A percentile compares a stretch with the other conserved stretches of the same genome.
phyloP scores from a whole-genome alignment of 192 early-diverging fungal species.

The Gaertneriomyces semiglobifer region DNA sequence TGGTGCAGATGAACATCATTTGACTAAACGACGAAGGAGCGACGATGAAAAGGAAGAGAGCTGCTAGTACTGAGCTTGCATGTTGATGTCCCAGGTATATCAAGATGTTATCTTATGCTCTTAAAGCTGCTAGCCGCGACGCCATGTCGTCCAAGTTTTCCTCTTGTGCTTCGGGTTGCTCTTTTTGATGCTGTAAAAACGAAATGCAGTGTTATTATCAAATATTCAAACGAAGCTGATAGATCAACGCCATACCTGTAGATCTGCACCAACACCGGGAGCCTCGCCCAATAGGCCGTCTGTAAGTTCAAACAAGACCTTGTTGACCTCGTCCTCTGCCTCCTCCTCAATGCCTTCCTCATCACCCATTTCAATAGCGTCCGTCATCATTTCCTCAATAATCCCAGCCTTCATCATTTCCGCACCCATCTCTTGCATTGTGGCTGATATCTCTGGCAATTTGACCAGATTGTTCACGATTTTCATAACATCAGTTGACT shows the following conservation, averaged over 20 bases:
- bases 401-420: constrained; percentile 99
- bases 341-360: constrained; percentile 92
- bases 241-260: constrained; percentile 37
- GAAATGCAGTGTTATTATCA: constrained; percentile 6
- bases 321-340: constrained; percentile 90
- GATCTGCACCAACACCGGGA: constrained; percentile 53
- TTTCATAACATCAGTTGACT: constrained; percentile 88
- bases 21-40: too few relatives aligned
- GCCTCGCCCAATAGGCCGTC: constrained; percentile 69
- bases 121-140: constrained; percentile 75
- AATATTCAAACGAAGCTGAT: constrained; percentile 26
- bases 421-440: constrained; percentile 87
- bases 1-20: too few relatives aligned
- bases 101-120: constrained; percentile 41
- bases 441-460: constrained; percentile 76
- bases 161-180: constrained; percentile 64
- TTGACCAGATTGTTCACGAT: constrained; percentile 82
- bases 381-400: constrained; percentile 94
- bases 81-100: not conserved
- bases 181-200: constrained; percentile 30
- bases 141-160: constrained; percentile 82
- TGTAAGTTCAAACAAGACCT: constrained; percentile 83
- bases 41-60: too few relatives aligned
- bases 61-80: too few relatives aligned
- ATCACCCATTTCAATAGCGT: constrained; percentile 80